phyloP scores from a whole-genome alignment of 2,329 filamentous ascomycete species.

The Niveomyces coronatus region DNA sequence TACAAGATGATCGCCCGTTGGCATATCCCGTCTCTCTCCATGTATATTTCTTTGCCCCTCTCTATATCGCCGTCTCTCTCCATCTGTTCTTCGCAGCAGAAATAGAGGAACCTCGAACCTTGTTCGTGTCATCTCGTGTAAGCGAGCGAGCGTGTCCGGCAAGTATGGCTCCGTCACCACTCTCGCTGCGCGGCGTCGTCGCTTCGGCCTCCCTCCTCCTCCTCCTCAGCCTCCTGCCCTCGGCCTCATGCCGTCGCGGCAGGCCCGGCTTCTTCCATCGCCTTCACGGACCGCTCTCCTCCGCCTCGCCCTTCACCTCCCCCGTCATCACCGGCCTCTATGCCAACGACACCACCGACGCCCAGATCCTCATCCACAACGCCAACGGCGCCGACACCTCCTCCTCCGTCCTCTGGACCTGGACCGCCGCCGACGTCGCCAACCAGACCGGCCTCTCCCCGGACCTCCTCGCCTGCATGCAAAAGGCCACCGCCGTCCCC shows the following conservation, averaged over 20 bases:
- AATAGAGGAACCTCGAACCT: too few relatives aligned
- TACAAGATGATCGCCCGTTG: too few relatives aligned
- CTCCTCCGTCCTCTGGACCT: too few relatives aligned
- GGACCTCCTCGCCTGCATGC: constrained; percentile 4
- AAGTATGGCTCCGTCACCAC: too few relatives aligned
- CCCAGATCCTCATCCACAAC: constrained; percentile 5
- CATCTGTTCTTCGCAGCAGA: too few relatives aligned
- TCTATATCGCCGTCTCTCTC: too few relatives aligned
- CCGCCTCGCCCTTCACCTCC: not conserved
- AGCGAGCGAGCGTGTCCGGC: too few relatives aligned
- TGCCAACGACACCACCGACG: constrained; percentile 1
- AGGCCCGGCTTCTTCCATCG: not conserved
- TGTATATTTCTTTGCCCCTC: too few relatives aligned
- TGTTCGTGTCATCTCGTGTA: too few relatives aligned
- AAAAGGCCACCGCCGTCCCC: not conserved
- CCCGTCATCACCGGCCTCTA: constrained; percentile 1
- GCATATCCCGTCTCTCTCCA: too few relatives aligned
- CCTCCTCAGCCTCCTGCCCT: not conserved
- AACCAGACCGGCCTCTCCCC: not conserved
- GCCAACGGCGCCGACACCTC: not conserved
- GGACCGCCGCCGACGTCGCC: constrained; percentile 3
- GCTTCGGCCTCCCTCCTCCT: too few relatives aligned
- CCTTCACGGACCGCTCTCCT: not conserved
- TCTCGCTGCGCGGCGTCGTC: too few relatives aligned
- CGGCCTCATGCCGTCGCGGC: not conserved